Conservation (phyloP, 306 rosid species). For the Pyrus pyrifolia region DNA sequence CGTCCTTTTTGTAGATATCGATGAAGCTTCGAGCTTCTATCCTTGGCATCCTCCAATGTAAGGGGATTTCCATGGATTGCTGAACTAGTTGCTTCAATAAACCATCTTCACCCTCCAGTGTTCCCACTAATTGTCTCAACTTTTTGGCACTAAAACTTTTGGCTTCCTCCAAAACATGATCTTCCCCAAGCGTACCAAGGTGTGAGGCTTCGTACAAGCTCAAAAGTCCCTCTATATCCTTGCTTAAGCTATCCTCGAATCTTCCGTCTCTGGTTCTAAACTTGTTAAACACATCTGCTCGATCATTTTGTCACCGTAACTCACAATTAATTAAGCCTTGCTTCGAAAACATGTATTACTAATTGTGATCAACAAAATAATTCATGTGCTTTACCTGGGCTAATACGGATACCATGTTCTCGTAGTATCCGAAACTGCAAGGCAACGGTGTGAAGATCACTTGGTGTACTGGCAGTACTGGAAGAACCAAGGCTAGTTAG, state of each 20-base stretch:
- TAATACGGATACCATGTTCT: constrained; percentile 13
- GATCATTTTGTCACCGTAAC: background rate
- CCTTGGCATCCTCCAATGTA: constrained; percentile 19
- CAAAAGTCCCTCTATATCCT: constrained; percentile 15
- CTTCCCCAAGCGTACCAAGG: constrained; percentile 21
- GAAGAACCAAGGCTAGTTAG: background rate
- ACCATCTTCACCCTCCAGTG: background rate
- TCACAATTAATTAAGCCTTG: background rate
- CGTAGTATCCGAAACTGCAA: constrained; percentile 17
- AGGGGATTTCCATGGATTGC: constrained; percentile 9
- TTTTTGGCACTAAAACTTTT: background rate
- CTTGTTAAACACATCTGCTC: constrained; percentile 10
- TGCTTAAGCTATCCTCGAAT: constrained; percentile 12
- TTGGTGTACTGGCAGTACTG: background rate
- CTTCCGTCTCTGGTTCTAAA: constrained; percentile 8
- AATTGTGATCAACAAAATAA: too few relatives aligned
- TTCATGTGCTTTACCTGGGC: constrained; percentile 7
- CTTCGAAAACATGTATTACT: too few relatives aligned
- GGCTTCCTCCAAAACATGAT: constrained; percentile 19
- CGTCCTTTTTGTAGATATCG: constrained; percentile 4
- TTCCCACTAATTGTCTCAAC: background rate
- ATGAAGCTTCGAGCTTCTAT: constrained; percentile 22
- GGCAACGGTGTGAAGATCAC: background rate
- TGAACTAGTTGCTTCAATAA: background rate
- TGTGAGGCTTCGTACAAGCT: constrained; percentile 29